These are phyloP conservation scores for Plectranthus barbatus DNA, from an alignment of 257 asterid genomes.

Conservation along the genomic window DNA sequence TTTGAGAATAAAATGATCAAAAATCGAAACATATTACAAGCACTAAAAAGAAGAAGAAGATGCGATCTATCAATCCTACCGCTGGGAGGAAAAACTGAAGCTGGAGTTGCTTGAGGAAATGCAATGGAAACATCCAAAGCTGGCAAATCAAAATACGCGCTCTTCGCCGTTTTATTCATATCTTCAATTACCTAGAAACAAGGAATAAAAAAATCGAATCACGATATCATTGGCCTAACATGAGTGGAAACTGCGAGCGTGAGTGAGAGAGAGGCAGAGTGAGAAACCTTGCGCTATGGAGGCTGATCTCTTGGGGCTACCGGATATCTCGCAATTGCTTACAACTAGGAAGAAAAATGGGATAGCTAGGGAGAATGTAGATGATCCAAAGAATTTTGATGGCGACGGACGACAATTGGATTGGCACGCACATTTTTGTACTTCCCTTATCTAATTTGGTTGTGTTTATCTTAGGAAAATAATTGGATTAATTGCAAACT, in stretches of 20 bases:
- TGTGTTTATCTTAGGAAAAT: too few species aligned
- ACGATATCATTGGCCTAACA: background rate
- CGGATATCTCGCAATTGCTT: background rate
- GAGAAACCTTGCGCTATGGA: conserved; percentile 46
- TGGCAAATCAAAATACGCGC: conserved; percentile 65
- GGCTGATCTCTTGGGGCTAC: conserved; percentile 40
- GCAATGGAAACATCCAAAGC: conserved; percentile 75
- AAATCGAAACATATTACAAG: background rate
- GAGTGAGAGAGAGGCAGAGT: background rate
- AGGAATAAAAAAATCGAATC: background rate
- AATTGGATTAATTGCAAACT: too few species aligned
- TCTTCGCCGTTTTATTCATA: conserved; percentile 44
- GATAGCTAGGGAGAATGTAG: background rate
- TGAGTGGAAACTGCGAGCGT: background rate
- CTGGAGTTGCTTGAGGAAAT: conserved; percentile 98
- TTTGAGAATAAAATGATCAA: background rate
- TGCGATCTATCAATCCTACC: conserved; percentile 34
- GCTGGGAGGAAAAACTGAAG: conserved; percentile 74
- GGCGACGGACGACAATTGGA: background rate
- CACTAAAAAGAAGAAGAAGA: background rate
- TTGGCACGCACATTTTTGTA: background rate
- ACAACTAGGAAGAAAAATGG: background rate
- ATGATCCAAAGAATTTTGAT: background rate
- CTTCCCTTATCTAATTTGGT: too few species aligned
- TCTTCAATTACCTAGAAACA: conserved; percentile 10